A percentile compares a stretch with the other conserved stretches of the same genome.
phyloP scores from a whole-genome alignment of 1,284 basidiomycete species.

The Bothia castanella region DNA sequence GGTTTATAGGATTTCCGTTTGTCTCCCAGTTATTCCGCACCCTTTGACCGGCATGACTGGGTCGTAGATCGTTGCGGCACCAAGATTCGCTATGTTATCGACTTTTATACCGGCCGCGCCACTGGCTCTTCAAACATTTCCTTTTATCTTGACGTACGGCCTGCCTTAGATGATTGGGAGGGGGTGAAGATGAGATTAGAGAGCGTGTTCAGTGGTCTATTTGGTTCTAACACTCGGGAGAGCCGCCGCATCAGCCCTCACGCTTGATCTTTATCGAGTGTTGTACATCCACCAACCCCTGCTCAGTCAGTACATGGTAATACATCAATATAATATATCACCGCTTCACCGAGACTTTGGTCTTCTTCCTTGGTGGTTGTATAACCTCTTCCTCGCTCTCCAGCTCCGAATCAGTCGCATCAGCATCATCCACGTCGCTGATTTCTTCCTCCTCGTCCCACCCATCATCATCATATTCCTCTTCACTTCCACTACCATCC shows the following conservation, averaged over 20 bases:
- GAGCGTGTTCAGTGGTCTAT: constrained; percentile 47
- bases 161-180: constrained; percentile 90
- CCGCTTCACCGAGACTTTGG: constrained; percentile 36
- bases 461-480: constrained; percentile 41
- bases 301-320: constrained; percentile 13
- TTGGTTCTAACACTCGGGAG: constrained; percentile 21
- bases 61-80: constrained; percentile 88
- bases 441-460: constrained; percentile 67
- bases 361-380: constrained; percentile 40
- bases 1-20: constrained; percentile 5
- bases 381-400: constrained; percentile 37
- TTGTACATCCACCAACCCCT: constrained; percentile 11
- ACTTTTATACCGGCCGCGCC: constrained; percentile 92
- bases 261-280: constrained; percentile 11
- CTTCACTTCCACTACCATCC: constrained; percentile 38
- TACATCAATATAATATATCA: constrained; percentile 22
- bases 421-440: constrained; percentile 54
- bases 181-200: constrained; percentile 74
- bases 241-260: constrained; percentile 17
- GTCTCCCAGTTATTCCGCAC: constrained; percentile 73
- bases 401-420: constrained; percentile 39
- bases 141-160: constrained; percentile 93
- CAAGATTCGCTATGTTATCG: constrained; percentile 91
- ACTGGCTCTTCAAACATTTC: constrained; percentile 48
- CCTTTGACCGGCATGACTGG: constrained; percentile 99